Base-by-base conservation (phyloP, 768 basidiomycete genomes). In the Hortiboletus flavorubellus region DNA sequence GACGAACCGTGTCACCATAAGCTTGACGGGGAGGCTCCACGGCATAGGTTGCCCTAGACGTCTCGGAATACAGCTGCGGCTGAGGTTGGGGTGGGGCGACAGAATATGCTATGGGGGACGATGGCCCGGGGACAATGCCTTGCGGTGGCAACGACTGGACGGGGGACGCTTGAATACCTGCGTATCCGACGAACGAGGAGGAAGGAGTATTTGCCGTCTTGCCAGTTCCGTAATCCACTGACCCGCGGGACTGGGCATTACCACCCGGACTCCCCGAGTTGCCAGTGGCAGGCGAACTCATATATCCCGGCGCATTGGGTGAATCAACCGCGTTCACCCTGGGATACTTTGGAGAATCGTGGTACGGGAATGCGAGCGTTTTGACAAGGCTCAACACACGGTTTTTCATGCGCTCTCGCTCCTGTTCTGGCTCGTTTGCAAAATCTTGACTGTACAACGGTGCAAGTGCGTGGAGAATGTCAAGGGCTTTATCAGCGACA, bases 301-400 rank as follows among this genome's bases (percentile, higher is more conserved):
- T 57, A 38, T 69, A 70, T 43, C 65, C 80, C 29, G 81, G 71
- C 10, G 73, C 71, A 64, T 75, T 73, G 31, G 82, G 80, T 29
- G 83, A 82, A 58, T 72, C 70, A 77, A 78, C 48, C 68, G 75
- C 59, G 31, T 66, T 64, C 68, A 76, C 33, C 77, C 75, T 59
- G 78, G 77, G 61, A 77, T 76, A 71, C 76, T 78, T 71, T 77
- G 70, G 83, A 49, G 80, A 82, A 69, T 84, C 86, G 61, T 87
- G 86, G 67, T 86, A 89, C n/a, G 89, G 89, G 71, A 91, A 90
- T 29, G 88, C 87, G 21, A 91, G 79, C 56, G 87, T 87, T 55
- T 85, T 80, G 40, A 91, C 89, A 23, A 82, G 77, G 50, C 83
- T 75, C 46, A 91, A 71, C 23, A 90, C 80, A 58, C 80, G 77